Conservation (phyloP, 2,329 filamentous ascomycete species). For the Penicillium sp. region DNA sequence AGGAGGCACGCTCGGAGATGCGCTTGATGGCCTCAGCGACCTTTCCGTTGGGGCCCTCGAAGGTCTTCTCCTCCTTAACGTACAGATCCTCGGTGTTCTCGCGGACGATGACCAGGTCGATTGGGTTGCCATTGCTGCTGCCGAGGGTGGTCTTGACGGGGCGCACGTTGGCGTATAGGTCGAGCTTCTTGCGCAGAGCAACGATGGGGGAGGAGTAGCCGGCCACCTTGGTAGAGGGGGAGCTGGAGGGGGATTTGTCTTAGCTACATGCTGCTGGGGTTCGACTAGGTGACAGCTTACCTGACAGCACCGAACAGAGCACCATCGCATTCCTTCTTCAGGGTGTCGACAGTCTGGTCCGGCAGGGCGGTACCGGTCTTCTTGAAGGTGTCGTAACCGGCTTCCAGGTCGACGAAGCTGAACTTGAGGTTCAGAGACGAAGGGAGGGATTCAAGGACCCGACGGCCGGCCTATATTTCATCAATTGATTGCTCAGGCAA, state of each 20-base stretch:
- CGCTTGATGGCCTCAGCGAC: conserved; percentile 98
- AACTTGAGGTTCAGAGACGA: conserved; percentile 91
- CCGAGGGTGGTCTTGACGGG: conserved; percentile 82
- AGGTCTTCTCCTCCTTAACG: conserved; percentile 93
- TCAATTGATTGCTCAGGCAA: conserved; percentile 18
- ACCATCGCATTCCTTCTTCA: conserved; percentile 90
- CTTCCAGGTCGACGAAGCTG: conserved; percentile 89
- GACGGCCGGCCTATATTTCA: conserved; percentile 68
- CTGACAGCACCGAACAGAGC: conserved; percentile 95
- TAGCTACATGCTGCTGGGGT: not conserved
- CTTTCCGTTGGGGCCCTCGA: conserved; percentile 71
- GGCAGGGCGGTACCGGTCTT: conserved; percentile 85
- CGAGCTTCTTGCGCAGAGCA: conserved; percentile 89
- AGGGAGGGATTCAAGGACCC: conserved; percentile 89
- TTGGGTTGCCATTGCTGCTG: conserved; percentile 57
- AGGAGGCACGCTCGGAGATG: conserved; percentile 83
- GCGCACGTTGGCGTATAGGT: conserved; percentile 96
- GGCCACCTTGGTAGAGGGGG: conserved; percentile 83
- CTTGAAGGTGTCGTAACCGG: conserved; percentile 93
- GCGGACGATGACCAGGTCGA: conserved; percentile 97
- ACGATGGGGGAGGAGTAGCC: conserved; percentile 98
- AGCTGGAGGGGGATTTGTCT: conserved; percentile 52
- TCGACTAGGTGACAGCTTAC: conserved; percentile 35
- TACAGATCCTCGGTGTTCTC: conserved; percentile 99
- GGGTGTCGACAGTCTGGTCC: conserved; percentile 84